phyloP scores from a whole-genome alignment of 2,329 filamentous ascomycete genomes.

The Fusarium napiforme region DNA sequence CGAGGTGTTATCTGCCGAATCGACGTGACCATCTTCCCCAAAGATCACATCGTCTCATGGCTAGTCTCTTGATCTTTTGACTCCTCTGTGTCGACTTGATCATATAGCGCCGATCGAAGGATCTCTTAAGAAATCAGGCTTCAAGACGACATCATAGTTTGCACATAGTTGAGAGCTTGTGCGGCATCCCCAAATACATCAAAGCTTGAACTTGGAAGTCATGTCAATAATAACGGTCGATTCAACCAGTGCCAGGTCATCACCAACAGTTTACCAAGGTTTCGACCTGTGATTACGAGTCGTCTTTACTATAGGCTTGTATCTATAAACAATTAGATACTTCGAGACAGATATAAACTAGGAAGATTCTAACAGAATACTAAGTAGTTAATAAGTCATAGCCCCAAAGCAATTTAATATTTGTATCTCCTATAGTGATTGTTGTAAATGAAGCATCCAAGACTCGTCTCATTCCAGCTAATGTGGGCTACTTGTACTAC shows the following conservation, averaged over 20 bases:
- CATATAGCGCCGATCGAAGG: neutral
- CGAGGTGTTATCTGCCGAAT: too few species aligned
- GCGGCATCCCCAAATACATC: neutral
- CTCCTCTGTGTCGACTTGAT: neutral
- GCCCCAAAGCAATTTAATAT: neutral
- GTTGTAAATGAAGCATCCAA: rapidly evolving
- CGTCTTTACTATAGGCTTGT: neutral
- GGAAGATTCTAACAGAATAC: rapidly evolving
- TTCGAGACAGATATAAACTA: rapidly evolving
- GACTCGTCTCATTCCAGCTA: too few species aligned
- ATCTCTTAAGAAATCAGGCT: neutral
- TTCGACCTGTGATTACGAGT: neutral
- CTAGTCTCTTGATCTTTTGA: neutral
- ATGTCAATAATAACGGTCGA: neutral
- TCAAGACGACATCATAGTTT: neutral
- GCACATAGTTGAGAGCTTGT: too few species aligned
- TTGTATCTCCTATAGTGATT: neutral
- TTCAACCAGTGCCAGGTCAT: neutral
- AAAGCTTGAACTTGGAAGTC: neutral
- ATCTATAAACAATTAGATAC: neutral
- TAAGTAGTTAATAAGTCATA: neutral
- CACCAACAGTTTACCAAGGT: rapidly evolving
- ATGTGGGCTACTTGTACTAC: neutral
- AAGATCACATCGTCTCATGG: too few species aligned
- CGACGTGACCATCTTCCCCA: too few species aligned